Evolutionary conservation across 2,329 filamentous ascomycete species (phyloP).

Genomic region (Neopestalotiopsis rosae): DNA sequence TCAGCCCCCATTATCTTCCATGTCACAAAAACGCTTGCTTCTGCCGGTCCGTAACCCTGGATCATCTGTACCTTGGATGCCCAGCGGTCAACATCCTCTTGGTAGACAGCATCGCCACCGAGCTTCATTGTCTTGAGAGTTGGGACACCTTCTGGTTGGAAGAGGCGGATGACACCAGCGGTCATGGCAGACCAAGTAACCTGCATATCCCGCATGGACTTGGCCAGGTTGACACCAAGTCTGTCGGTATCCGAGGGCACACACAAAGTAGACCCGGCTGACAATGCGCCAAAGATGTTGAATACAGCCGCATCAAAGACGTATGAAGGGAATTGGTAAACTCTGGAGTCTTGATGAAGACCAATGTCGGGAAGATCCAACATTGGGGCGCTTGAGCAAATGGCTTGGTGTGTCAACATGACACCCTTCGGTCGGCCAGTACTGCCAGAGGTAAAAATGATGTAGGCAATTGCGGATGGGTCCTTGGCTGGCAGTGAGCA

Average conservation of each 20-base stretch:
- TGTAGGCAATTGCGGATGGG: slow-evolving; percentile 1
- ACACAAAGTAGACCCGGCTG: slow-evolving; percentile 11
- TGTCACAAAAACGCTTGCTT: slow-evolving; percentile 8
- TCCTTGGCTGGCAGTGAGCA: slow-evolving; percentile 7
- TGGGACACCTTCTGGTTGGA: slow-evolving; percentile 17
- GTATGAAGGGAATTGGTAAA: slow-evolving; percentile 21
- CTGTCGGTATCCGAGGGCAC: slow-evolving; percentile 16
- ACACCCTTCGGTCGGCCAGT: slow-evolving; percentile 21
- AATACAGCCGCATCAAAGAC: slow-evolving; percentile 18
- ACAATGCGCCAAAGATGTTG: slow-evolving; percentile 15
- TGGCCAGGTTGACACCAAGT: slow-evolving; percentile 2
- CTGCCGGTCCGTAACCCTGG: slow-evolving; percentile 14
- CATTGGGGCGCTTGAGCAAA: slow-evolving; percentile 49
- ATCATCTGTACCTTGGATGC: background rate
- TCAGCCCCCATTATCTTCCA: background rate
- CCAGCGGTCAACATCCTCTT: slow-evolving; percentile 16
- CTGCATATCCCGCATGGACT: slow-evolving; percentile 17
- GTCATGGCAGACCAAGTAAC: slow-evolving; percentile 13
- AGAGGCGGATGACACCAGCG: slow-evolving; percentile 4
- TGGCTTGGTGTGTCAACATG: slow-evolving; percentile 13
- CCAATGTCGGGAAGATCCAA: slow-evolving; percentile 49
- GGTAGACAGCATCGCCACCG: slow-evolving; percentile 14
- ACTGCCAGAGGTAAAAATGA: slow-evolving; percentile 21
- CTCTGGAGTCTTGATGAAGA: slow-evolving; percentile 27
- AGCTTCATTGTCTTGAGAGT: slow-evolving; percentile 14